phyloP scores from a whole-genome alignment of 2,329 filamentous ascomycete species.

The Ceratocystis cubensis region DNA sequence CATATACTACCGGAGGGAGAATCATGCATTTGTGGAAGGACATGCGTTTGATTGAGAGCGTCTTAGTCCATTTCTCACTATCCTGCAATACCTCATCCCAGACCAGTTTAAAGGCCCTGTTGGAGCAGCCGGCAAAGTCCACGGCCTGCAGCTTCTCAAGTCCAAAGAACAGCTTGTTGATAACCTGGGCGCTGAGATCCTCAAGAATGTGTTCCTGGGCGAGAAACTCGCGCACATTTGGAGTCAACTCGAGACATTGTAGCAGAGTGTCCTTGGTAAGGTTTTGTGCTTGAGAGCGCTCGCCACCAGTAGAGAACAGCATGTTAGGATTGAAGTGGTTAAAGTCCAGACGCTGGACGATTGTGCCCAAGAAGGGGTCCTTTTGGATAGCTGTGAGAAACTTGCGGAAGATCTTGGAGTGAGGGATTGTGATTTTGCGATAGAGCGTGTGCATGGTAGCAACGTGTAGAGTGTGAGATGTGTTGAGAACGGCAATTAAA shows the following conservation, averaged over 20 bases:
- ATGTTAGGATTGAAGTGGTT: conserved; percentile 75
- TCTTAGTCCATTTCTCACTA: conserved; percentile 29
- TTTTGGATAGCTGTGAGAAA: conserved; percentile 56
- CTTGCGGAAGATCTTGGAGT: conserved; percentile 73
- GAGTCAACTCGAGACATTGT: conserved; percentile 57
- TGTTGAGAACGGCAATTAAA: conserved; percentile 60
- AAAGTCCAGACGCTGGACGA: conserved; percentile 70
- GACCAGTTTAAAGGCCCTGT: conserved; percentile 50
- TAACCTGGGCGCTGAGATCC: conserved; percentile 55
- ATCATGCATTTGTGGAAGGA: conserved; percentile 70
- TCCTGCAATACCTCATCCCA: conserved; percentile 46
- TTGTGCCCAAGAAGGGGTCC: conserved; percentile 56
- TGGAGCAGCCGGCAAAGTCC: conserved; percentile 68
- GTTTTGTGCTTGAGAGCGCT: conserved; percentile 63
- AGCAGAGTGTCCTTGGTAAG: conserved; percentile 61
- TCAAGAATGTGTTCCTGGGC: conserved; percentile 71
- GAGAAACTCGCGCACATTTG: conserved; percentile 64
- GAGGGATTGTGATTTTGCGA: conserved; percentile 66
- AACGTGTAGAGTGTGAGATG: conserved; percentile 61
- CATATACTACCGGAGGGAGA: conserved; percentile 54
- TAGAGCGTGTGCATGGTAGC: conserved; percentile 66
- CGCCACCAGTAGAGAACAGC: conserved; percentile 60
- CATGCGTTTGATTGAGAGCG: conserved; percentile 45
- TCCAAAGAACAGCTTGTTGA: conserved; percentile 57
- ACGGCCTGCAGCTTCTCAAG: conserved; percentile 53